Percentiles rank a stretch among this genome's conserved stretches.
Evolutionary conservation across 2,329 filamentous ascomycete genomes (phyloP).

Genomic region (Aspergillus fijiensis): DNA sequence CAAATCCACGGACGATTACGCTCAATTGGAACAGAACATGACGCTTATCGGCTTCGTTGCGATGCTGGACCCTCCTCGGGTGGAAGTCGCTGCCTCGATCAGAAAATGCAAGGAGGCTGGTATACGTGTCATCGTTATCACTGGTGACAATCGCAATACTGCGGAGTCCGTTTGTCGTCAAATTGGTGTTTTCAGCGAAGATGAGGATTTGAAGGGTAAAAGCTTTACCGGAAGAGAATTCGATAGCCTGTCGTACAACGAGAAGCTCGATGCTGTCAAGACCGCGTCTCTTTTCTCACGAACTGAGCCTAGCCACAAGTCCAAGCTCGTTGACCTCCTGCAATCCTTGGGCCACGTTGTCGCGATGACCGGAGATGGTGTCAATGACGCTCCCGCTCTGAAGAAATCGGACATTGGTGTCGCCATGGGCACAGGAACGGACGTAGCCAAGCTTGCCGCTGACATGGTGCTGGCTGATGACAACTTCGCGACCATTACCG

Average conservation of each 20-base stretch:
- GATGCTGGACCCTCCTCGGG: conserved; percentile 95
- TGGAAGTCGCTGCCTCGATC: conserved; percentile 84
- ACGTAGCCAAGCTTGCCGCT: conserved; percentile 92
- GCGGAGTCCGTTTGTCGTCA: conserved; percentile 97
- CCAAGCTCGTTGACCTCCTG: conserved; percentile 93
- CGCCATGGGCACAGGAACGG: conserved; percentile 96
- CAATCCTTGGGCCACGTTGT: conserved; percentile 92
- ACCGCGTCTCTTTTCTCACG: conserved; percentile 90
- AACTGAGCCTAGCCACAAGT: conserved; percentile 94
- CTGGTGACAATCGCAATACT: conserved; percentile 95
- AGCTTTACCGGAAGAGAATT: conserved; percentile 96
- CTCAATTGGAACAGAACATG: conserved; percentile 86
- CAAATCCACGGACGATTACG: conserved; percentile 80
- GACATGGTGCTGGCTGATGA: conserved; percentile 99
- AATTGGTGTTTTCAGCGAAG: conserved; percentile 83
- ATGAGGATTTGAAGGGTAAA: conserved; percentile 84
- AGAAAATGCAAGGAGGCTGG: conserved; percentile 86
- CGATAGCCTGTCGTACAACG: conserved; percentile 73
- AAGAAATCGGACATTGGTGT: conserved; percentile 99
- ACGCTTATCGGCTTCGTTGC: conserved; percentile 90
- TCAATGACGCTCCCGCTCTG: conserved; percentile 94
- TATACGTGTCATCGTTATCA: conserved; percentile 96
- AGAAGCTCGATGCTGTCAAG: conserved; percentile 82
- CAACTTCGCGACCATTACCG: conserved; percentile 97
- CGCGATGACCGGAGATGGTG: conserved; percentile 98